phyloP scores from a whole-genome alignment of 306 rosid genomes.

The Trichosanthes truncata region DNA sequence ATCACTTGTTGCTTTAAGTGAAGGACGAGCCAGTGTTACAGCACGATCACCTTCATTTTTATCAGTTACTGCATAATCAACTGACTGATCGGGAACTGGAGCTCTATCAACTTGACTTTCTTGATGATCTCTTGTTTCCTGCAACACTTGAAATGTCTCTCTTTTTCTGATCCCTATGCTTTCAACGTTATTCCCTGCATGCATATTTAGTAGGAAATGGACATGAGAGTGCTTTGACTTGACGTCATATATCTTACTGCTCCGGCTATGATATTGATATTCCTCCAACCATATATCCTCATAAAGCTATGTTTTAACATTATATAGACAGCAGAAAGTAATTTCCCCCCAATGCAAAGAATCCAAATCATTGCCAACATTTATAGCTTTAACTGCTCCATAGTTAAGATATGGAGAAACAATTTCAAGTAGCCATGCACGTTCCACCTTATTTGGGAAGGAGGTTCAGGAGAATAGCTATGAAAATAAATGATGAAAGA shows the following conservation, averaged over 20 bases:
- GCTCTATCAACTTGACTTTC: not conserved
- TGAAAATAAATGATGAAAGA: not conserved
- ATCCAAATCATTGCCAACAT: not conserved
- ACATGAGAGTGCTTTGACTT: not conserved
- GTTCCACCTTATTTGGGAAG: not conserved
- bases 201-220: not conserved
- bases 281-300: conserved; percentile 6
- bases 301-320: not conserved
- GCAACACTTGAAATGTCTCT: not conserved
- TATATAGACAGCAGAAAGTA: not conserved
- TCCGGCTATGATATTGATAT: too few relatives aligned
- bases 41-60: not conserved
- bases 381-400: not conserved
- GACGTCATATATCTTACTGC: not conserved
- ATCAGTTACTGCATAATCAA: not conserved
- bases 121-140: not conserved
- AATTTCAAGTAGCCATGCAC: not conserved
- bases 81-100: not conserved
- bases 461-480: not conserved
- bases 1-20: not conserved
- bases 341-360: not conserved
- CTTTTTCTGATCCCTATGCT: not conserved
- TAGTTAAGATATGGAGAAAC: not conserved
- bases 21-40: not conserved
- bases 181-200: not conserved